Evolutionary conservation across 176 grass and related monocot genomes (phyloP), one percentile per base, ranked within the genome.

Genomic region (Tillandsia fasciculata): DNA sequence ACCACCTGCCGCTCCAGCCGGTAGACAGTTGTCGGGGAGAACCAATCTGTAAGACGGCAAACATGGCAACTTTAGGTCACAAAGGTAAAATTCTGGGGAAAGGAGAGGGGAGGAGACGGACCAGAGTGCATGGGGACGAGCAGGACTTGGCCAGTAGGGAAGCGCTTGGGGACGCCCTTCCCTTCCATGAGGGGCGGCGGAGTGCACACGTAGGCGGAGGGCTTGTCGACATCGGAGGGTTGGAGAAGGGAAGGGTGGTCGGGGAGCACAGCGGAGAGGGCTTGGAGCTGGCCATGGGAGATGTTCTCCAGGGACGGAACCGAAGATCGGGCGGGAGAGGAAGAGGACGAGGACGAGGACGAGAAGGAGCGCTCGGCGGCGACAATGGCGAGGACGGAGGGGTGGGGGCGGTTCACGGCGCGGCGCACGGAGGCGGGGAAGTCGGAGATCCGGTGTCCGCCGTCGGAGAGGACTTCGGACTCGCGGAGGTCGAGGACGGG

Each of bases 1-100:
- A 94, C 87, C 26, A 94, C 95, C 73, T 90, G 95, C 78, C 90
- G 81, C 79, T 99, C 95, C 64, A 99, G 51, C 51, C 90, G 89
- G 66, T 99, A 87, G 51, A 86, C 95, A 20, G 77, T 83, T 3
- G 5, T 75, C 0, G 80, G 77, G 11, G 66, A 79, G 59, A 99
- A 99, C 95, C 95, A 99, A 73, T 99, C 95, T 99, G 66, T 79
- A 80, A 71, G 73, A 70, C 57, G 6, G 17, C 17, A 54, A 69
- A 20, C 52, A 8, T 15, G 26, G 53, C 64, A 26, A 15, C 49
- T 59, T 64, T n/a, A 2, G 11, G 28, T 48, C 50, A 10, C 48
- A 82, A 65, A 52, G 6, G 13, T 50, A 8, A 64, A 70, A 65
- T 48, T 76, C 42, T 51, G 49, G 50, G 11, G 22, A 8, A 13